A percentile compares a stretch with the other conserved stretches of the same genome.
These are phyloP conservation scores for Phytophthora podocarpi DNA, from an alignment of 352 stramenopile genomes.

Conservation along the genomic window DNA sequence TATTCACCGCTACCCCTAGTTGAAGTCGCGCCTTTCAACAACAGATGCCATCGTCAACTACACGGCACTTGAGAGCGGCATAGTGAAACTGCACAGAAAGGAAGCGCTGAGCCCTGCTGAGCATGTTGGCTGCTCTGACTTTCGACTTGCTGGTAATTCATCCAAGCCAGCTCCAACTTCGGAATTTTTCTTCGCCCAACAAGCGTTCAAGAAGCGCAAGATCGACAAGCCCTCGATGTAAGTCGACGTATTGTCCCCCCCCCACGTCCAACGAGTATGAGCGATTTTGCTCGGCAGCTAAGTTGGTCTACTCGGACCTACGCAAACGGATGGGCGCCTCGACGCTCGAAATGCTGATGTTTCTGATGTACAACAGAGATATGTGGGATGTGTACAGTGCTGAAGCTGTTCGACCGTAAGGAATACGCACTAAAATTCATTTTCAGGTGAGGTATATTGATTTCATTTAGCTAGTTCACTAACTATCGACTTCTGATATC, in stretches of 20 bases:
- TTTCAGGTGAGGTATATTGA: no score
- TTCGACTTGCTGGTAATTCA: background rate
- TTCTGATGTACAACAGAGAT: constrained; percentile 6
- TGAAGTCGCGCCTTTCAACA: constrained; percentile 4
- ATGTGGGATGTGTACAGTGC: constrained; percentile 20
- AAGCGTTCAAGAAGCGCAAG: constrained; percentile 9
- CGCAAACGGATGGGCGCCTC: constrained; percentile 18
- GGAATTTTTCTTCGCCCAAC: background rate
- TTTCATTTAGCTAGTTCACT: no score
- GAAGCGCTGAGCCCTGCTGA: constrained; percentile 3
- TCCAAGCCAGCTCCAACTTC: background rate
- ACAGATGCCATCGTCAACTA: constrained; percentile 15
- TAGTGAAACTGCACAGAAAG: constrained; percentile 12
- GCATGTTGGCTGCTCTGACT: background rate
- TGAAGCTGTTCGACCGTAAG: constrained; percentile 5
- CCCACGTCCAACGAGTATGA: constrained; percentile 22
- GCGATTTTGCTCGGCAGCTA: constrained; percentile 18
- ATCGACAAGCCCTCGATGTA: background rate
- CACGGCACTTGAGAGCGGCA: background rate
- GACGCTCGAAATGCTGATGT: constrained; percentile 27
- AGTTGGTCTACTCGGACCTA: constrained; percentile 9
- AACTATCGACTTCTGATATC: no score
- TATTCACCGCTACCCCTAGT: background rate
- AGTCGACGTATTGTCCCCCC: background rate
- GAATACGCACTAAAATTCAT: no score